These are phyloP conservation scores for Annona squamosa DNA, from an alignment of 164 flowering plant species.

Conservation along the genomic window DNA sequence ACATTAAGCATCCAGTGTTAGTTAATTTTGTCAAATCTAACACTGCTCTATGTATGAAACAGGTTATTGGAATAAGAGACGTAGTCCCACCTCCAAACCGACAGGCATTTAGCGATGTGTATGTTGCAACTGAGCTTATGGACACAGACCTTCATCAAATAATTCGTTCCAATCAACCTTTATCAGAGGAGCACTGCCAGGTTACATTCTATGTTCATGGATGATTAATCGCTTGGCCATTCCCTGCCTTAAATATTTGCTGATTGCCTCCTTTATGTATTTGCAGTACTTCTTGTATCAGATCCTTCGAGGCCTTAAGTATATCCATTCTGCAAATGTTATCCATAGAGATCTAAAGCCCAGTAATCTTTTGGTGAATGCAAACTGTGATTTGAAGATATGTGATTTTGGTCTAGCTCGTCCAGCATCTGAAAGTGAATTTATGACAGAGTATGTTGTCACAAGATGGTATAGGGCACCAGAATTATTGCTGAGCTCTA, in stretches of 20 bases:
- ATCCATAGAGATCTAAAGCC: constrained; percentile 93
- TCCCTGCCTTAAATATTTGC: constrained; percentile 2
- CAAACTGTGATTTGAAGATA: constrained; percentile 86
- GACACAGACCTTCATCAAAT: constrained; percentile 97
- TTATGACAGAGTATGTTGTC: constrained; percentile 94
- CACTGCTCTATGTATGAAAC: constrained; percentile 8
- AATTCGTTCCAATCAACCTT: constrained; percentile 73
- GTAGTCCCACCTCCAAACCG: constrained; percentile 81
- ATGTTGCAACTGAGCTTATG: constrained; percentile 85
- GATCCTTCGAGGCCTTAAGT: constrained; percentile 85
- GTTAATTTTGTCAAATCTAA: background rate
- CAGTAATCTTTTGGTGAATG: constrained; percentile 82
- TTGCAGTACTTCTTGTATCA: constrained; percentile 94
- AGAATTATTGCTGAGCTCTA: constrained; percentile 72
- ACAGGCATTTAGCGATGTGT: constrained; percentile 80
- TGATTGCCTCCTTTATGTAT: constrained; percentile 4
- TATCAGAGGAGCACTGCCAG: constrained; percentile 95
- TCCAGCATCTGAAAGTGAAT: constrained; percentile 61
- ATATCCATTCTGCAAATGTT: constrained; percentile 88
- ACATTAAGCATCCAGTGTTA: too few species aligned
- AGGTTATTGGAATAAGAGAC: constrained; percentile 75
- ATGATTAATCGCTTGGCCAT: background rate
- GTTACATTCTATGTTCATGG: constrained; percentile 19
- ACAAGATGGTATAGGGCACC: constrained; percentile 99
- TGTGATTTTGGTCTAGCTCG: constrained; percentile 97